Evolutionary conservation across 805 yeast species (phyloP), one percentile per base, ranked within the genome.

Genomic region (Candida koratica): DNA sequence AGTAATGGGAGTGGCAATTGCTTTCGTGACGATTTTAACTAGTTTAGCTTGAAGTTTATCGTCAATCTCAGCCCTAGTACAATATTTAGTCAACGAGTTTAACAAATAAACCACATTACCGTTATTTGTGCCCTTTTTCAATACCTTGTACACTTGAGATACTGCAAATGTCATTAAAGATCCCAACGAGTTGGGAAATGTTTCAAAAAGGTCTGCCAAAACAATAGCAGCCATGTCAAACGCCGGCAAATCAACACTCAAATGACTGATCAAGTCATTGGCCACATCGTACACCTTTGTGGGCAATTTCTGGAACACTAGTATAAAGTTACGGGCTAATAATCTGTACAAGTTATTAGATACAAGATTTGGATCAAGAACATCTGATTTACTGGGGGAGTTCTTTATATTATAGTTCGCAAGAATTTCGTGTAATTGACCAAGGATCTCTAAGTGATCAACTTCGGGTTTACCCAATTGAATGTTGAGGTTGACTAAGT

Each of bases 41-140:
- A 65, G 46, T 40, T 64, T 67, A 6, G 57, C 52, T 38, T 56
- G 65, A 3, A 58, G 39, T 42, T 66, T 67, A 16, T 66, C 72
- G 43, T 67, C 70, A 7, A 66, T 44, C 36, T 67, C 72, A 4
- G 53, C 40, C 38, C 56, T 60, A 14, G 64, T 53, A 13, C 71
- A 61, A 32, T 55, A 56, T 35, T 58, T 58, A 12, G 63, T 51
- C 11, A 66, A 47, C 3, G 54, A 43, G 32, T 53, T 49, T 22
- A 66, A 47, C 14, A 67, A 48, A 38, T 46, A 64, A 8, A 60
- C 49, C 38, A 66, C 43, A 32, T 52, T 49, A 37, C 47, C 43
- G 41, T 48, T 52, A 17, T 36, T 43, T 2, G 69, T 58, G 27
- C 36, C 43, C 32, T 63, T 66, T 51, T 66, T 67, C 29, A 67